Conservation (phyloP, 768 basidiomycete genomes). For the Pleurotus tuber-regium region DNA sequence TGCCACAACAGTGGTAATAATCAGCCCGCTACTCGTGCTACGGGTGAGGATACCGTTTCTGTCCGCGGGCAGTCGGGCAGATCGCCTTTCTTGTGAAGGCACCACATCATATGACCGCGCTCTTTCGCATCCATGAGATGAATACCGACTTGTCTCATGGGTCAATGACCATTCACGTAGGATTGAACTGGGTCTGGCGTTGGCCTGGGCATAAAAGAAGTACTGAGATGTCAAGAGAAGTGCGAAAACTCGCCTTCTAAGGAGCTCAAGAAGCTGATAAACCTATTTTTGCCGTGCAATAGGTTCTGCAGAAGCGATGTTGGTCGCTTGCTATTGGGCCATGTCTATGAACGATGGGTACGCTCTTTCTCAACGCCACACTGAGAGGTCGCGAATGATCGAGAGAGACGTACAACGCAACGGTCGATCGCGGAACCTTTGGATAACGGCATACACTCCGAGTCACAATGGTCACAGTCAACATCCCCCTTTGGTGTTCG, state of each 20-base stretch:
- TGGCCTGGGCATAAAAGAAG: not conserved
- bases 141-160: not conserved
- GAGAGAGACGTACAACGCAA: too few species aligned
- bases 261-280: constrained; percentile 2
- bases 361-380: not conserved
- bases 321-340: constrained; percentile 3
- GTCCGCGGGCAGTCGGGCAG: constrained; percentile 8
- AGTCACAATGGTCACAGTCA: too few species aligned
- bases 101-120: not conserved
- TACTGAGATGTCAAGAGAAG: constrained; percentile 3
- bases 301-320: not conserved
- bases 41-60: constrained; percentile 1
- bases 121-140: constrained; percentile 2
- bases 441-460: too few species aligned
- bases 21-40: not conserved
- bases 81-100: constrained; percentile 10
- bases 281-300: not conserved
- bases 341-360: not conserved
- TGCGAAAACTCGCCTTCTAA: constrained; percentile 2
- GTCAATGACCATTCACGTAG: not conserved
- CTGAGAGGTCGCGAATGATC: too few species aligned
- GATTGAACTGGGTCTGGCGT: not conserved
- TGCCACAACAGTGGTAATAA: constrained; percentile 6
- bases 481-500: not conserved
- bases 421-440: too few species aligned